phyloP scores from a whole-genome alignment of 2,329 filamentous ascomycete genomes.

The Cordyceps fumosorosea region DNA sequence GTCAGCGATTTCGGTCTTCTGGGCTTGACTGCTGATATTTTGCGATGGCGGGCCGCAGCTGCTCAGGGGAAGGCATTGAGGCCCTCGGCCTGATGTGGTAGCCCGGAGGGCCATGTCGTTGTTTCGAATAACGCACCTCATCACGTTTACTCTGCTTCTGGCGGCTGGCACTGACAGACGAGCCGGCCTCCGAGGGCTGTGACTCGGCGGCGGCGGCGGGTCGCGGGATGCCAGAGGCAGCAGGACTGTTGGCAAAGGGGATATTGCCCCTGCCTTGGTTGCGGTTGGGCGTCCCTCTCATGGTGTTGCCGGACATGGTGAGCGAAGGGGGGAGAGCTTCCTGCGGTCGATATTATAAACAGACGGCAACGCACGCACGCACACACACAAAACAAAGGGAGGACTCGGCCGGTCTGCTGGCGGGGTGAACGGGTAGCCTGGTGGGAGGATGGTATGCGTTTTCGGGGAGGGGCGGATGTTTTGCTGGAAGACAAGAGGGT shows the following conservation, averaged over 20 bases:
- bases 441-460: slow-evolving; percentile 3
- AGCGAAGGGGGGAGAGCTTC: background rate
- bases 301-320: slow-evolving; percentile 53
- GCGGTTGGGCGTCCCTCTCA: slow-evolving; percentile 63
- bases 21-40: background rate
- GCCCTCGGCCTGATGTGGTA: background rate
- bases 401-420: slow-evolving; percentile 1
- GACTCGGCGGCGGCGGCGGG: slow-evolving; percentile 63
- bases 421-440: slow-evolving; percentile 1
- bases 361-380: too few relatives aligned
- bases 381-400: background rate
- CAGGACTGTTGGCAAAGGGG: slow-evolving; percentile 56
- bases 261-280: slow-evolving; percentile 51
- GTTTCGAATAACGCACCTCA: slow-evolving; percentile 63
- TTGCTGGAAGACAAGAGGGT: background rate
- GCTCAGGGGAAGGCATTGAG: background rate
- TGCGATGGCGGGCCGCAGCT: background rate
- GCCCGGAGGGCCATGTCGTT: background rate
- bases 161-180: slow-evolving; percentile 83
- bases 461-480: background rate
- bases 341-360: background rate
- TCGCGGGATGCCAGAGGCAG: slow-evolving; percentile 60
- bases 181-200: slow-evolving; percentile 52
- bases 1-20: background rate
- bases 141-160: slow-evolving; percentile 96